Base-by-base conservation (phyloP, 139 green algal genomes). In the Tetratostichococcus sp. region DNA sequence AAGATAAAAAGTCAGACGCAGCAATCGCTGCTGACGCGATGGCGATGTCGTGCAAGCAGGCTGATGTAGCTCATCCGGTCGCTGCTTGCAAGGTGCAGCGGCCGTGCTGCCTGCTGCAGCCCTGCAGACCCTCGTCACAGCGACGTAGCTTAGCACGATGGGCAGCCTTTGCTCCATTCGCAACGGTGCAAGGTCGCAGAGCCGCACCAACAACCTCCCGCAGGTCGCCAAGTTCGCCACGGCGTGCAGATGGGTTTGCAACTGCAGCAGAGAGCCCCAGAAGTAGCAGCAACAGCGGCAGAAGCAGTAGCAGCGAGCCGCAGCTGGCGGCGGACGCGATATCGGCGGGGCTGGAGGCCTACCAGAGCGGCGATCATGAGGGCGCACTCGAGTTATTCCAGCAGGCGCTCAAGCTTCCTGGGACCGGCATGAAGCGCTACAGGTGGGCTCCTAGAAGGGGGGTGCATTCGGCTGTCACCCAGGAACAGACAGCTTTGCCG, bases 341-440 rank as follows among this genome's bases (percentile, higher is more conserved):
- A 35, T 79, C 81, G 0, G 33, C 82, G 11, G 84, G 84, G 1
- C 67, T 89, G 0, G 73, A 83, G 50, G 66, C 78, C 21, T 79
- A 75, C 28, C 57, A 83, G 2, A 73, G 67, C 19, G 69, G 75
- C 26, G 30, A 85, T 0, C 82, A 83, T 80, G 68, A 79, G n/a
- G 81, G 86, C n/a, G 91, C 90, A 3, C 69, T 93, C 70, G 50
- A 31, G 6, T 69, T 94, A 0, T 94, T 92, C 82, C 85, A 95
- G 71, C 81, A 85, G 68, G 81, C 83, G 0, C 71, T 96, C 22
- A 87, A 80, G 2, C 74, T 96, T 67, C 91, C 91, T 50, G 91
- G 91, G 30, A 91, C 91, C 11, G 91, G 89, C 0, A 43, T 91
- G 2, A 95, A 93, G 79, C 82, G 86, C 23, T 94, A 81, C 83